Base-by-base conservation (phyloP, 73 alveolate species). In the Effrenium voratum region DNA sequence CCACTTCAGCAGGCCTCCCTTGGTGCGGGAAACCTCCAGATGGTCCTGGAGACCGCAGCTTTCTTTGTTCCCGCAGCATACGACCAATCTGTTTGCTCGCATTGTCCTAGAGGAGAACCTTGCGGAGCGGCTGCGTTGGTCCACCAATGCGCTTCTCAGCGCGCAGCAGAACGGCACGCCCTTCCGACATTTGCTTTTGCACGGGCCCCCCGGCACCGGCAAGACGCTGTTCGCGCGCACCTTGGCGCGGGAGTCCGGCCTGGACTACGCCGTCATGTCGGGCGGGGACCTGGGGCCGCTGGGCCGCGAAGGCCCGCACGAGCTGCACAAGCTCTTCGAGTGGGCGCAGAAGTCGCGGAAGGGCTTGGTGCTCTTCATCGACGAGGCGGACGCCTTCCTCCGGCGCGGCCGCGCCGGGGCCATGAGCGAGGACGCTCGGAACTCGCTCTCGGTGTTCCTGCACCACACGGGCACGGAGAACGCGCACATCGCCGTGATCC, bases 181-280 rank as follows among this genome's bases (percentile, higher is more conserved):
- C 36, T 94, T 94, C 57, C 28, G 99, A 43, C 93, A 94, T 41
- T 40, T 94, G 60, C 76, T 94, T 5, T 77, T 94, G 47, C 95
- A 94, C 81, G 99, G 99, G 13, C 99, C 99, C 16, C 99, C 99
- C 19, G 96, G 96, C 70, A 60, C 93, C 44, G 90, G 99, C 85
- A 94, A 94, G 88, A 94, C 99, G 60, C 85, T 75, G 52, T 94
- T 94, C 34, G 99, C 99, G 15, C 84, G 95, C 26, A 94, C 93
- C 28, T 57, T 94, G 79, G 99, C 99, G 47, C 68, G 88, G 30
- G 75, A 94, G 76, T 40, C 86, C 40, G 95, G 95, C 76, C 59
- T 94, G 95, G 86, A 94, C 95, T 94, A 94, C n/a, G 98, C 98
- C 26, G 72, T 94, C 59, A 94, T 94, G 93, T 85, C 93, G 38